These are phyloP conservation scores for Silene vulgaris DNA, from an alignment of 179 eudicot species.

Conservation along the genomic window DNA sequence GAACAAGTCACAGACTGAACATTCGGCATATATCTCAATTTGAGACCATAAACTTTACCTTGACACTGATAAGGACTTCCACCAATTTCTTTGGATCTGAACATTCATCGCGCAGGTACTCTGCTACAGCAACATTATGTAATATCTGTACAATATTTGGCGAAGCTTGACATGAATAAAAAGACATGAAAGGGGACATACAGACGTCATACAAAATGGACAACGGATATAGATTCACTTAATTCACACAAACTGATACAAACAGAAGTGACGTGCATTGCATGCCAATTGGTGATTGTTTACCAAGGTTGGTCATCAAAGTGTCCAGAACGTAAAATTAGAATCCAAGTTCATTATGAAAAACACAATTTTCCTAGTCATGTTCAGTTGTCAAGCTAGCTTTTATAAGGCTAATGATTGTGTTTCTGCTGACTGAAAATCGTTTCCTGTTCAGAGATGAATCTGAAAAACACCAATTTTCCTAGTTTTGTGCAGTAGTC, in stretches of 20 bases:
- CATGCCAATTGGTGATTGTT: too few species aligned
- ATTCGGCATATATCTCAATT: conserved; percentile 11
- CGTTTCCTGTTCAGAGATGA: too few species aligned
- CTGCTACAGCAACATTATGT: conserved; percentile 67
- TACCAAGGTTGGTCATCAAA: too few species aligned
- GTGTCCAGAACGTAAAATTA: too few species aligned
- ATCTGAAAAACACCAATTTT: background rate
- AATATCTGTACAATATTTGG: conserved; percentile 43
- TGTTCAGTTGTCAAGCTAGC: too few species aligned
- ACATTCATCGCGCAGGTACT: conserved; percentile 64
- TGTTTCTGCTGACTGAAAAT: too few species aligned
- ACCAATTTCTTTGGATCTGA: conserved; percentile 71
- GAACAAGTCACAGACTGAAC: background rate
- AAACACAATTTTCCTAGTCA: too few species aligned
- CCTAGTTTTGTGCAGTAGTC: background rate
- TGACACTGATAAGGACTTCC: conserved; percentile 51
- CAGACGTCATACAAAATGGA: background rate
- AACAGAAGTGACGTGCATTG: background rate
- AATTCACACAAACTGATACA: background rate
- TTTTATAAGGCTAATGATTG: too few species aligned
- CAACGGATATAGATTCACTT: background rate
- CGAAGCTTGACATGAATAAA: conserved; percentile 1
- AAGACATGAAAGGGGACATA: background rate
- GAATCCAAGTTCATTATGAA: too few species aligned
- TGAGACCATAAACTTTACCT: conserved; percentile 43